Evolutionary conservation across 2,329 filamentous ascomycete species (phyloP).

Genomic region (Alternaria conjuncta): DNA sequence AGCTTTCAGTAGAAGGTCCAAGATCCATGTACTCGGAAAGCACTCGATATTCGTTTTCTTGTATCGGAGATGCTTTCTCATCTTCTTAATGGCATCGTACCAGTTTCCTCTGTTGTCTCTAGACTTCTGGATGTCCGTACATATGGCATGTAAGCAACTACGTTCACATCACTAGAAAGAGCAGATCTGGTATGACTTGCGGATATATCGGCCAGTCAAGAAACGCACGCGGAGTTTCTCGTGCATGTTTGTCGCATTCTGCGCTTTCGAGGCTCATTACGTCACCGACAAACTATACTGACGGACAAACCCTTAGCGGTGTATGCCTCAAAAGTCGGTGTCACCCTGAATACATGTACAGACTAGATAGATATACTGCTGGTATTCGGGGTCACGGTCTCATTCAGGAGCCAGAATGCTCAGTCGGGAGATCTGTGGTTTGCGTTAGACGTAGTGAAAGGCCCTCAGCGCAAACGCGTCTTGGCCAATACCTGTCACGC

Average conservation of each 20-base stretch:
- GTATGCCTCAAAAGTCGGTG: neutral
- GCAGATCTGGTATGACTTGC: neutral
- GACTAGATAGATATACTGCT: neutral
- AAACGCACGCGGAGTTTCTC: neutral
- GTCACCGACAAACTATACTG: neutral
- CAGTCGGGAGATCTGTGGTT: neutral
- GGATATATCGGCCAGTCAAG: fast-evolving
- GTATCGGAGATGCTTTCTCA: neutral
- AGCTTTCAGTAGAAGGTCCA: neutral
- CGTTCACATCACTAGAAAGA: neutral
- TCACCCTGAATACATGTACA: neutral
- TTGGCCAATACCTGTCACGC: neutral
- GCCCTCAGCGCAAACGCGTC: neutral
- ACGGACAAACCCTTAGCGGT: neutral
- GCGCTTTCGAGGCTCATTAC: neutral
- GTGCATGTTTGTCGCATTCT: neutral
- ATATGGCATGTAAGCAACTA: neutral
- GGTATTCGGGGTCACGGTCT: fast-evolving
- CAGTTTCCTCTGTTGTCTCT: neutral
- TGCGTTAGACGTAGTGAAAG: neutral
- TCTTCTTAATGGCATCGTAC: fast-evolving
- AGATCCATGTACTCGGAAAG: neutral
- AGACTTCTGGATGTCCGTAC: neutral
- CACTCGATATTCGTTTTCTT: neutral
- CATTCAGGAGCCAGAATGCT: neutral